Conservation (phyloP, 352 stramenopile genomes). For the Hyphochytrium catenoides region DNA sequence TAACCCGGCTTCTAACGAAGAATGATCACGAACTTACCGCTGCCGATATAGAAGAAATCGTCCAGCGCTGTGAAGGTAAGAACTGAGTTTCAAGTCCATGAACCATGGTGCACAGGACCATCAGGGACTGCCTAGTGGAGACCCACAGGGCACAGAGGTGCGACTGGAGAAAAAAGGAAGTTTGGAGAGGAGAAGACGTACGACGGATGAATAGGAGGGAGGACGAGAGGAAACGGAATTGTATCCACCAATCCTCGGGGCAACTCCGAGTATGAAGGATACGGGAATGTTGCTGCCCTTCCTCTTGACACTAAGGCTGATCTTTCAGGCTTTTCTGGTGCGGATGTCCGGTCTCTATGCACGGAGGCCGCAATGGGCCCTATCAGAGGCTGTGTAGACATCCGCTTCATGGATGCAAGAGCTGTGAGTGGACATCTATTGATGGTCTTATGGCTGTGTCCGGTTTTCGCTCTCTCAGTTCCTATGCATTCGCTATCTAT, state of each 20-base stretch:
- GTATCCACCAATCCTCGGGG: conserved; percentile 6
- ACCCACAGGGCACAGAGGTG: too few species aligned
- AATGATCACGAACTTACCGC: conserved; percentile 69
- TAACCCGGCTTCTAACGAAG: conserved; percentile 70
- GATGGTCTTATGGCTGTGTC: too few species aligned
- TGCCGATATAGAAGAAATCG: conserved; percentile 65
- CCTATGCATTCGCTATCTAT: too few species aligned
- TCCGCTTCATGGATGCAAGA: conserved; percentile 60
- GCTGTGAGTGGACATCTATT: too few species aligned
- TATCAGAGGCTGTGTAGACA: conserved; percentile 51
- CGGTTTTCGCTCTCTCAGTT: too few species aligned
- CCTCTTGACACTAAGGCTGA: neutral
- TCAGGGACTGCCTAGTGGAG: conserved; percentile 2
- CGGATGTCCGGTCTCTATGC: conserved; percentile 89
- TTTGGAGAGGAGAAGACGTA: conserved; percentile 2
- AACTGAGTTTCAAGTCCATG: neutral
- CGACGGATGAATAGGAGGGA: neutral
- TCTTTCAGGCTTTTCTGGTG: conserved; percentile 76
- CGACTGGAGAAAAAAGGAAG: too few species aligned
- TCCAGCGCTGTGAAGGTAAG: conserved; percentile 48
- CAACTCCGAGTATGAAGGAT: conserved; percentile 12
- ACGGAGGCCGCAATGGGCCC: conserved; percentile 93
- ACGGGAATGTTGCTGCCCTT: neutral
- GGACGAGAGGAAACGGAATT: too few species aligned
- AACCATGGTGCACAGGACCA: conserved; percentile 1